Conservation (phyloP, 352 stramenopile species). For the Peronosclerospora sorghi region DNA sequence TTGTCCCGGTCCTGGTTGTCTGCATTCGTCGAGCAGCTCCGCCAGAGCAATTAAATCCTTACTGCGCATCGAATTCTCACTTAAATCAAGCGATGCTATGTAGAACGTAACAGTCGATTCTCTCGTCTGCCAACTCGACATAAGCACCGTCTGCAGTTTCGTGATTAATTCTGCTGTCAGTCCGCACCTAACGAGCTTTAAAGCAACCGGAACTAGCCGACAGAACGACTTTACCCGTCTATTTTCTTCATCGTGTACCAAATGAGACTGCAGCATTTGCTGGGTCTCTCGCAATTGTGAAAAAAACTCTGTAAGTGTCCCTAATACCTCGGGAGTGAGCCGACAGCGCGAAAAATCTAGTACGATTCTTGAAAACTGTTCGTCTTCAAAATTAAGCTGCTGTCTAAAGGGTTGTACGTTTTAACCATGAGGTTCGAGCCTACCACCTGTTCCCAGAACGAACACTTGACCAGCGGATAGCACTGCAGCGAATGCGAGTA, state of each 20-base stretch:
- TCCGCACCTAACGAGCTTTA: slow-evolving; percentile 16
- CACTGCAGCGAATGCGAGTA: slow-evolving; percentile 19
- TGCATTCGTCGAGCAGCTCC: slow-evolving; percentile 5
- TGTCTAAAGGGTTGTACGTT: neutral
- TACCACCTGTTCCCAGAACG: slow-evolving; percentile 25
- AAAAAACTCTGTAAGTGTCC: slow-evolving; percentile 13
- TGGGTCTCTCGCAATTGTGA: neutral
- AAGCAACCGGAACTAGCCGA: slow-evolving; percentile 12
- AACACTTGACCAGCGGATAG: slow-evolving; percentile 23
- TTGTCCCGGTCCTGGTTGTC: neutral
- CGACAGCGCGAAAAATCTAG: slow-evolving; percentile 21
- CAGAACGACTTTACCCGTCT: neutral
- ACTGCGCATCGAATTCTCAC: slow-evolving; percentile 17
- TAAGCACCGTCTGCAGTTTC: slow-evolving; percentile 9
- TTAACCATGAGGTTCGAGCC: slow-evolving; percentile 12
- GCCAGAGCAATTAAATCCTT: slow-evolving; percentile 12
- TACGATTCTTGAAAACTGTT: slow-evolving; percentile 25
- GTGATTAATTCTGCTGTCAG: slow-evolving; percentile 12
- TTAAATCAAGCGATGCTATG: slow-evolving; percentile 21
- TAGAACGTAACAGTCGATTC: slow-evolving; percentile 3
- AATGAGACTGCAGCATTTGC: neutral
- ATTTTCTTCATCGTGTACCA: slow-evolving; percentile 3
- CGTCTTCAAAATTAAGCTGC: slow-evolving; percentile 13
- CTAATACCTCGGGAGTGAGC: slow-evolving; percentile 12
- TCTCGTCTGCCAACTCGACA: neutral